Base-by-base conservation (phyloP, 805 yeast species). In the Saccharomycopsis fibuligera region DNA sequence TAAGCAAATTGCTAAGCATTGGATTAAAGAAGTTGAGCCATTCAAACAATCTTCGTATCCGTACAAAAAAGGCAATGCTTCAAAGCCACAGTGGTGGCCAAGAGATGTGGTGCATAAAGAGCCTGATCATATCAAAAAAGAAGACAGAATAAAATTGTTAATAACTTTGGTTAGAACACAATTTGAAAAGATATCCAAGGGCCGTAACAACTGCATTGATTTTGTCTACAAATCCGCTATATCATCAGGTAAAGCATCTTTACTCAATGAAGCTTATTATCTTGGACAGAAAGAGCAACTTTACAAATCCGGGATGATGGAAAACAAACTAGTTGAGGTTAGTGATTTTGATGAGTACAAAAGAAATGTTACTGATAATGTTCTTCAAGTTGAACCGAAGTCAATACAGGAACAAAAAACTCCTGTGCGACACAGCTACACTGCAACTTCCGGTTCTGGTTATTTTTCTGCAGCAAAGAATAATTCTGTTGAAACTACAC, bases 81-180 rank as follows among this genome's bases (percentile, higher is more conserved):
- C 74, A 10, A 75, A 68, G 53, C 93, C 91, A 0, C 57, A 59
- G 4, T 83, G 90, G 90, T 84, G 93, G 93, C 90, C 90, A 0
- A 33, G 38, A 0, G 49, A 54, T 10, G 75, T 81, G 1, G 66
- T 76, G 33, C 91, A 84, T 62, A 69, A 68, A 39, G 90, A 84
- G 58, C 91, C 91, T 0, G 91, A 83, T 59, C 91, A 85, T 63
- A 64, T 85, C 49, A 71, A 68, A 50, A 83, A 80, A 58, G 65
- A 63, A 1, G 83, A 79, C 56, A 65, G 93, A 47, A 57, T 82
- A 17, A 58, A 57, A 3, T 62, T 84, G 22, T 62, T 85, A 58
- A 63, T 73, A 29, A 54, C 64, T 4, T 33, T 49, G 8, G 24
- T 44, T 19, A 44, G 46, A 38, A 38, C 36, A n/a, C 33, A 45